Conservation (phyloP, 768 basidiomycete genomes). For the Mycena venus region DNA sequence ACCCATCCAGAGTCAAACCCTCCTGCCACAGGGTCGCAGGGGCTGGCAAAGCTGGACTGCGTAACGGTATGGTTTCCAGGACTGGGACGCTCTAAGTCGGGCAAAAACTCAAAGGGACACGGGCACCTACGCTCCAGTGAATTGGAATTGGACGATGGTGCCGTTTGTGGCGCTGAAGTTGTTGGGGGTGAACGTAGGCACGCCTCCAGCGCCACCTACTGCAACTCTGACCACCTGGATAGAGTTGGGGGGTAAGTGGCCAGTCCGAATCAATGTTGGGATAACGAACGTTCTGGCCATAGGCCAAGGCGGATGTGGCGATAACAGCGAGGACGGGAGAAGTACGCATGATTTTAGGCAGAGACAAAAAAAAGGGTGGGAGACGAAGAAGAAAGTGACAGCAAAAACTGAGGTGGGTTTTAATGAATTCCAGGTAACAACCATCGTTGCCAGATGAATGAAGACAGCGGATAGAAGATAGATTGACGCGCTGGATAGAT, state of each 20-base stretch:
- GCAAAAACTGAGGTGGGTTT: neutral
- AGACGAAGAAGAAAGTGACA: neutral
- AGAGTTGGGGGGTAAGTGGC: neutral
- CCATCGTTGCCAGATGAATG: neutral
- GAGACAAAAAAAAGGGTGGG: neutral
- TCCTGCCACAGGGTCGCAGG: neutral
- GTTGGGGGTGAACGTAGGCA: neutral
- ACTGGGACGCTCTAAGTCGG: neutral
- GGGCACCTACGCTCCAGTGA: neutral
- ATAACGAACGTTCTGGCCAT: neutral
- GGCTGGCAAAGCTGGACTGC: neutral
- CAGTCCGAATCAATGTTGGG: neutral
- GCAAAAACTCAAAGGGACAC: neutral
- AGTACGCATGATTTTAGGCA: neutral
- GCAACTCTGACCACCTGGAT: neutral
- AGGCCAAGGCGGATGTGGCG: neutral
- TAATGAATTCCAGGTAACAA: neutral
- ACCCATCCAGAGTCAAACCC: constrained; percentile 27
- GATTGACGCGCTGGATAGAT: too few relatives aligned
- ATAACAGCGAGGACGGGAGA: constrained; percentile 3
- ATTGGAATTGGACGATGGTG: constrained; percentile 4
- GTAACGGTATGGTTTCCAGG: constrained; percentile 24
- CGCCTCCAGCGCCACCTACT: neutral
- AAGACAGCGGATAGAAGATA: too few relatives aligned
- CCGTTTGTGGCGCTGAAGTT: neutral